These are phyloP conservation scores for Bidens hawaiensis DNA, from an alignment of 140 eudicot species.

Conservation along the genomic window DNA sequence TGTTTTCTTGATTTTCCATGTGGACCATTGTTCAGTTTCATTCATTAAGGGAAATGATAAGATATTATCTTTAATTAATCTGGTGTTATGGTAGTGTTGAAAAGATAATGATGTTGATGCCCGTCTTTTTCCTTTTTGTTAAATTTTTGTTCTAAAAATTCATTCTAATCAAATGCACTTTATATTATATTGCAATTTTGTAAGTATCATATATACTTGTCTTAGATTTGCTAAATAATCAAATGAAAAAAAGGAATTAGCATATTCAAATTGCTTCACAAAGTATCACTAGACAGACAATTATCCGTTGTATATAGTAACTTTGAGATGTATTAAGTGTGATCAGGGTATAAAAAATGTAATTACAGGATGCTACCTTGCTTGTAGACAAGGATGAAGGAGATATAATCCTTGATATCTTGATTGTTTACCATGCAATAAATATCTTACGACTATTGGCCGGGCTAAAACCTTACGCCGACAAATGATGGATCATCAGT, in stretches of 20 bases:
- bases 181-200: neutral
- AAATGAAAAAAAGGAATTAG: neutral
- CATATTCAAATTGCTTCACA: neutral
- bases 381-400: neutral
- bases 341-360: neutral
- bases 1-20: constrained; percentile 5
- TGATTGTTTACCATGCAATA: neutral
- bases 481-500: neutral
- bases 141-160: neutral
- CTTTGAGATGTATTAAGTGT: neutral
- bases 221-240: neutral
- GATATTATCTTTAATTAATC: neutral
- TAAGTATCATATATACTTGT: neutral
- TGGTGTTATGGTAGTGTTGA: neutral
- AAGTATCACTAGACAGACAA: neutral
- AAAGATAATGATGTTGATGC: neutral
- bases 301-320: neutral
- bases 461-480: neutral
- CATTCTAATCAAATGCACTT: neutral
- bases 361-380: neutral
- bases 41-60: neutral
- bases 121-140: neutral
- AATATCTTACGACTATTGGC: neutral
- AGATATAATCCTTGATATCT: neutral
- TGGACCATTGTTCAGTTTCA: neutral